Evolutionary conservation across 495 filamentous ascomycete genomes (phyloP), one percentile per base, ranked within the genome.

Genomic region (Penicillium odoratum): DNA sequence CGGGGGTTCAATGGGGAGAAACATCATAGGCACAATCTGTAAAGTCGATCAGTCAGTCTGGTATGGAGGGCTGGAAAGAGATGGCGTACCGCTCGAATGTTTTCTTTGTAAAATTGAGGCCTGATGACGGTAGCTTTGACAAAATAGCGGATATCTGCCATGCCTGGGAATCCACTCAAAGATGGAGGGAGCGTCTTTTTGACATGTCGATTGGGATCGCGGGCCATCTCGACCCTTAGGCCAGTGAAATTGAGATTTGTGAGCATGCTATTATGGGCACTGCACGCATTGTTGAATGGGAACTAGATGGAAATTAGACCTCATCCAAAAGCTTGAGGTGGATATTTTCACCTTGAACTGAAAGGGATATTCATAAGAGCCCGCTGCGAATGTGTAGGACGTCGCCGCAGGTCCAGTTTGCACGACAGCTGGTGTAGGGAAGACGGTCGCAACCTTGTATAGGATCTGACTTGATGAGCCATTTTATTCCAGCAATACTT

Each of bases 1-100:
- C 7, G 92, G 93, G 3, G 91, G 91, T 65, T 98, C 94, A 65
- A 98, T 92, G 6, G 94, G 94, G 7, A 97, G 78, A 69, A 98
- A 96, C 43, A 89, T 92, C 68, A 98, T 79, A 51, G 77, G 73
- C 0, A 78, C 74, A 51, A 79, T 69, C 85, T 88, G 56, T 0
- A 15, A 53, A 21, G 9, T 38, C 48, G 15, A 43, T 68, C 29
- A 67, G 48, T 43, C 21, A 53, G 11, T 31, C 15, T n/a, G 30
- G 9, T 21, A 21, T 40, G 30, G 28, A 51, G 3, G 0, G 8
- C 8, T 51, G 28, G 9, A 21, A 28, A 59, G 18, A 50, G 49
- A 21, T 40, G 48, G 62, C 82, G 44, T 71, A 86, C 82, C 34
- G 78, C 71, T 61, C 92, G 78, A 70, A 89, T 87, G 64, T 96